Conservation (phyloP, 1,284 basidiomycete species). For the Ceratobasidium sp. region DNA sequence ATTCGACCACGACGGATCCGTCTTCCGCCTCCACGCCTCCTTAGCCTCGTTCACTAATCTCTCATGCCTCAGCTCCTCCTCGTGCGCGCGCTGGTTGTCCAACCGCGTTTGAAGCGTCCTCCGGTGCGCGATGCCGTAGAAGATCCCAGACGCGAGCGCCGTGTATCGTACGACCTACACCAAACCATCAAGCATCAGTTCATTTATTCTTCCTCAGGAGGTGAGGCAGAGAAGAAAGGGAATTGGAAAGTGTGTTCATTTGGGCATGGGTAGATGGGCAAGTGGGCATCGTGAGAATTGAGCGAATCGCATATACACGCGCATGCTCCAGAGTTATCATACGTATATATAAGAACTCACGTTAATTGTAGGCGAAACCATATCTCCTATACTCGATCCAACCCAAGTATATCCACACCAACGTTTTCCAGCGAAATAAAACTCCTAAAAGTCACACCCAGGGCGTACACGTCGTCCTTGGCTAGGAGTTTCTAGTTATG, state of each 20-base stretch:
- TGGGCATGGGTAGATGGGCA: background rate
- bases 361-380: conserved; percentile 36
- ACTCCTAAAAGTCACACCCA: no score
- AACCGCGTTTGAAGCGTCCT: conserved; percentile 88
- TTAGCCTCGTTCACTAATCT: conserved; percentile 88
- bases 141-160: conserved; percentile 87
- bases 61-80: conserved; percentile 79
- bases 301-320: conserved; percentile 9
- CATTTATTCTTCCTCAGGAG: background rate
- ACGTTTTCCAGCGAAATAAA: no score
- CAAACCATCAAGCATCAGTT: background rate
- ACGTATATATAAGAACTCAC: background rate
- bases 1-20: conserved; percentile 26
- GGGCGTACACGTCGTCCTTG: no score
- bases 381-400: conserved; percentile 16
- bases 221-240: no score
- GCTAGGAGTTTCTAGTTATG: background rate
- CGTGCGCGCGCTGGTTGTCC: conserved; percentile 77
- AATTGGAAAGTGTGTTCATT: background rate
- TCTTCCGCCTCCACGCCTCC: conserved; percentile 88
- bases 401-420: no score
- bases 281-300: conserved; percentile 2
- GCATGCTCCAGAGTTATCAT: background rate
- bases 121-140: conserved; percentile 94
- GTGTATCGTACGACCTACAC: conserved; percentile 97